Evolutionary conservation across 2,329 filamentous ascomycete species (phyloP).

Genomic region (Teratosphaeria viscida): DNA sequence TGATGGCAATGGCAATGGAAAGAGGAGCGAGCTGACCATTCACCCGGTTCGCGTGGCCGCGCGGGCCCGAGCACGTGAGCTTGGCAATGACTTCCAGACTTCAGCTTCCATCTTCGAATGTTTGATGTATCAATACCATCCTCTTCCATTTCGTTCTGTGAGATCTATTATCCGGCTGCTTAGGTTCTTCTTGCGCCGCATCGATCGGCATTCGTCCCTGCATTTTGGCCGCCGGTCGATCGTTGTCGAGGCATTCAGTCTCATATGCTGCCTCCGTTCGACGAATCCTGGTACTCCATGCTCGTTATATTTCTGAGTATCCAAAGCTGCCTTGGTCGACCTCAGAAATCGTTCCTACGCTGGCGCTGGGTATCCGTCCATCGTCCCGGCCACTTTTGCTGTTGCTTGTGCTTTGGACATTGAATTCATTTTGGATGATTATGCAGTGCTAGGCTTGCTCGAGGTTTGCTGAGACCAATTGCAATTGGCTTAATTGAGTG

Average conservation of each 20-base stretch:
- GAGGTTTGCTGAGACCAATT: not conserved
- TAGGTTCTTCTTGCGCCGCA: not conserved
- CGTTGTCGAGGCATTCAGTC: not conserved
- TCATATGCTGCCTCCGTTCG: not conserved
- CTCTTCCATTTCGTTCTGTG: not conserved
- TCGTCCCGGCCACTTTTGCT: not conserved
- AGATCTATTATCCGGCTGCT: not conserved
- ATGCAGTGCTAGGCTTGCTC: not conserved
- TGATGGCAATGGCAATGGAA: not conserved
- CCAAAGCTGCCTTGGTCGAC: too few species aligned
- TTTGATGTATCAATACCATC: not conserved
- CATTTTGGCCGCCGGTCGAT: not conserved
- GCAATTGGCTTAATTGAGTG: not conserved
- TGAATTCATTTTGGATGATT: not conserved
- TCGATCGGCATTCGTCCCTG: not conserved
- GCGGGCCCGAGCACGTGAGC: not conserved
- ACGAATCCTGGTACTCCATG: not conserved
- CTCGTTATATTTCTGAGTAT: not conserved
- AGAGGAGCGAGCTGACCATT: not conserved
- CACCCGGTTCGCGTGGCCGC: not conserved
- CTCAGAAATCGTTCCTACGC: not conserved
- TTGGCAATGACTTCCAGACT: not conserved
- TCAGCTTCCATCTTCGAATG: not conserved
- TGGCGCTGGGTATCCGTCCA: not conserved
- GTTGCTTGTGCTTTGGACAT: not conserved